Base-by-base conservation (phyloP, 2,329 filamentous ascomycete species). In the Exophiala alcalophila region DNA sequence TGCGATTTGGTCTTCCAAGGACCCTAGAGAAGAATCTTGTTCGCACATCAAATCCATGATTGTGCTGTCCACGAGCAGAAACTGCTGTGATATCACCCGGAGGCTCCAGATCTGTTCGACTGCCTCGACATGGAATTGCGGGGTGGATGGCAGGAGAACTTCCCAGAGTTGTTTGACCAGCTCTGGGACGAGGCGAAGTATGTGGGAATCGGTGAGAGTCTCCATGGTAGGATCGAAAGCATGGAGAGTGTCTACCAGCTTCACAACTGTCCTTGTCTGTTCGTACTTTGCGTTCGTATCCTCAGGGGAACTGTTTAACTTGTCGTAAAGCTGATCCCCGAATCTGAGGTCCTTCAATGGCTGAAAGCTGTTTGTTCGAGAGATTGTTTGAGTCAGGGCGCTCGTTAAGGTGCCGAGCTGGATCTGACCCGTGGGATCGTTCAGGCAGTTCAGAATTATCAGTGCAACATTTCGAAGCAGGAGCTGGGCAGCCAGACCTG, bases 71-170 rank as follows among this genome's bases (percentile, higher is more conserved):
- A 95, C 82, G 31, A 89, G 79, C 37, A 84, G 81, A 54, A 82
- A 81, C 2, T 75, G 68, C 26, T 74, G 68, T 1, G 83, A 78
- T 9, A 94, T 75, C 1, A 81, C 76, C 16, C 97, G 89, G 37
- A 98, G 69, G 53, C 88, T 81, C 86, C 92, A 94, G 26, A 98
- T 69, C 54, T 81, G 84, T 44, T 86, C 81, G 6, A 94, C 86
- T 12, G 89, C 83, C 67, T 98, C 94, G 21, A 98, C 90, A 59
- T 97, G 92, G 54, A 91, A 94, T 60, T 95, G 95, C 0, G 90
- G 89, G 50, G 83, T 82, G 9, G 81, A 74, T n/a, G 86, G 83
- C 0, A 88, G 86, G 26, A 98, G 67, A 57, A 86, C 88, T 4
- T 70, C 64, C 92, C 92, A 98, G 0, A 91, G 74, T 42, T 83